These are phyloP conservation scores for Termitomyces sp. DNA, from an alignment of 768 basidiomycete species.

Conservation along the genomic window DNA sequence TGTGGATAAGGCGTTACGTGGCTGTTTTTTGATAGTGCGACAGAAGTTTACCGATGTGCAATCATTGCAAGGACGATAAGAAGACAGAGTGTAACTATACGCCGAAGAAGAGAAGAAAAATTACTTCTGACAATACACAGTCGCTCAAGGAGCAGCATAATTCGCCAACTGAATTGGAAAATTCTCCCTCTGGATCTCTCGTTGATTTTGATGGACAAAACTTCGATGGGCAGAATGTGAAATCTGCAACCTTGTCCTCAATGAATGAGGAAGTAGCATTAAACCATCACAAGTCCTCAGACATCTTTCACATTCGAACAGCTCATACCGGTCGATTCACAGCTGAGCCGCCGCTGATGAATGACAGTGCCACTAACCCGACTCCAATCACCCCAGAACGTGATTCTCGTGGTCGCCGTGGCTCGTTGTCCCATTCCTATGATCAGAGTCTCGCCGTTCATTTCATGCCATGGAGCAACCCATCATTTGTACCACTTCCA, in stretches of 20 bases:
- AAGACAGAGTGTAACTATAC: conserved; percentile 64
- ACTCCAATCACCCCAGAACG: background rate
- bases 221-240: conserved; percentile 46
- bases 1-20: background rate
- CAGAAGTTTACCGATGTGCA: conserved; percentile 66
- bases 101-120: conserved; percentile 63
- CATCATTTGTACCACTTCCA: conserved; percentile 57
- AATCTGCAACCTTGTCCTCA: conserved; percentile 21
- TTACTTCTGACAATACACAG: conserved; percentile 24
- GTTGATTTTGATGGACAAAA: background rate
- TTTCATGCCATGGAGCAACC: conserved; percentile 56
- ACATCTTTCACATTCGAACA: background rate
- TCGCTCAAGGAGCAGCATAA: conserved; percentile 7
- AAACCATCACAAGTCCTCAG: conserved; percentile 13
- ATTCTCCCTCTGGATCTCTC: background rate
- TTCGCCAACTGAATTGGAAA: conserved; percentile 8
- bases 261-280: conserved; percentile 8
- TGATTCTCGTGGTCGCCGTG: background rate
- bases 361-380: background rate
- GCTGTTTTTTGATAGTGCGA: conserved; percentile 47
- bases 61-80: conserved; percentile 54
- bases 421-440: background rate
- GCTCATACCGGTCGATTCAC: conserved; percentile 27
- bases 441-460: conserved; percentile 3
- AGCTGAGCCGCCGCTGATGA: conserved; percentile 18